These are phyloP conservation scores for Phialemoniopsis sp. DNA, from an alignment of 2,329 filamentous ascomycete genomes.

Conservation along the genomic window DNA sequence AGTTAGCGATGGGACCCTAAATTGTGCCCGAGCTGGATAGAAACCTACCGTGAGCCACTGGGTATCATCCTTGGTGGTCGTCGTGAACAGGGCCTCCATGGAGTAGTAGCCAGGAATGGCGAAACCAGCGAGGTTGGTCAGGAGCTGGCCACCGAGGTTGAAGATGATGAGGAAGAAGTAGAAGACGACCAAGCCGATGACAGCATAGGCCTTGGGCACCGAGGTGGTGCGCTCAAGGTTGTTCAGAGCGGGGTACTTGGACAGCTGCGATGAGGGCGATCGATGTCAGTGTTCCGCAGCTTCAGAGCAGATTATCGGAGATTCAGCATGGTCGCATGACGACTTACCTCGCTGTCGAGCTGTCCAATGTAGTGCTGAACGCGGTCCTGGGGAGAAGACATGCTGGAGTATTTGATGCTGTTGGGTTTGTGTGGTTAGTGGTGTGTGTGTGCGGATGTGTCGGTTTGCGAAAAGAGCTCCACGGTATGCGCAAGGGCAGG, in stretches of 20 bases:
- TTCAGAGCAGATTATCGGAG: constrained; percentile 1
- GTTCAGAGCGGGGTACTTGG: constrained; percentile 78
- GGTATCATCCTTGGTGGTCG: constrained; percentile 71
- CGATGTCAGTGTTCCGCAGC: background rate
- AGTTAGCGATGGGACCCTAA: constrained; percentile 24
- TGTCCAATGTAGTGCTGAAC: constrained; percentile 71
- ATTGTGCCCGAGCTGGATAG: constrained; percentile 3
- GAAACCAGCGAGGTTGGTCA: constrained; percentile 80
- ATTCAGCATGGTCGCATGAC: constrained; percentile 2
- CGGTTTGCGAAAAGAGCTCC: no score
- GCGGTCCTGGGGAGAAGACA: constrained; percentile 73
- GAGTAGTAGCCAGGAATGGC: constrained; percentile 83
- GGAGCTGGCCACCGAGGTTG: constrained; percentile 84
- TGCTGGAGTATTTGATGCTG: constrained; percentile 22
- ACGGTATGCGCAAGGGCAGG: no score
- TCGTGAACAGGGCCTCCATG: constrained; percentile 69
- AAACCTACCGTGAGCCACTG: constrained; percentile 70
- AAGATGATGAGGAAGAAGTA: constrained; percentile 93
- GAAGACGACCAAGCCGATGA: constrained; percentile 69
- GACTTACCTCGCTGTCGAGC: constrained; percentile 77
- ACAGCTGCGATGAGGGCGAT: constrained; percentile 52
- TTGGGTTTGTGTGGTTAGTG: no score
- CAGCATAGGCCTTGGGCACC: constrained; percentile 80
- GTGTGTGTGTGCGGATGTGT: no score
- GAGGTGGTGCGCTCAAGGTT: constrained; percentile 82